phyloP scores from a whole-genome alignment of 176 grass and related monocot species.

The Cenchrus americanus region DNA sequence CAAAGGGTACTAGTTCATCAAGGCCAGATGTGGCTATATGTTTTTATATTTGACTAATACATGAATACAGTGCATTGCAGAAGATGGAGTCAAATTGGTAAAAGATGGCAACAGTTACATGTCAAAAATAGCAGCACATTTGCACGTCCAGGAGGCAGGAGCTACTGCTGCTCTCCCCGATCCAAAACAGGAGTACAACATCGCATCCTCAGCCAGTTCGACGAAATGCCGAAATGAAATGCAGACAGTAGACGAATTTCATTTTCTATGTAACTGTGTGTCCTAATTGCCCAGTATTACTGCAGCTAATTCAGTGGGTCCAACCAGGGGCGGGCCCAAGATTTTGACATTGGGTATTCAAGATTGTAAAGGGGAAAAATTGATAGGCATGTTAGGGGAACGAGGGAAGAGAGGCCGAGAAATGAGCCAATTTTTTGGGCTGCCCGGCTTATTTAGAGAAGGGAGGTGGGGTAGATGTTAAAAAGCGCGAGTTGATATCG shows the following conservation, averaged over 20 bases:
- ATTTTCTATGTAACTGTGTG: background rate
- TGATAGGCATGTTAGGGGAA: too few species aligned
- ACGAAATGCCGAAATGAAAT: constrained; percentile 34
- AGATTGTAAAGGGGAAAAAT: too few species aligned
- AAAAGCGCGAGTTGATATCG: too few species aligned
- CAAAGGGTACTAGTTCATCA: background rate
- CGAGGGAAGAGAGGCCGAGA: too few species aligned
- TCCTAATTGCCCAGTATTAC: background rate
- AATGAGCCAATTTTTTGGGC: too few species aligned
- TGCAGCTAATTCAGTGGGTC: background rate
- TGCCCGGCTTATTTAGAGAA: too few species aligned
- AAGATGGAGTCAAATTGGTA: constrained; percentile 7
- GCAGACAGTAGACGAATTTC: background rate
- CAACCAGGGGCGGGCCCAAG: too few species aligned
- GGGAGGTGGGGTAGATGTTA: too few species aligned
- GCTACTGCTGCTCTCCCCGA: background rate
- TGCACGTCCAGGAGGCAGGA: background rate
- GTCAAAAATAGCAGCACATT: background rate
- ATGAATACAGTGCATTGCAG: background rate
- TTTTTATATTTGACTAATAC: background rate
- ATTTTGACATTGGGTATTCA: too few species aligned
- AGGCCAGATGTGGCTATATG: background rate
- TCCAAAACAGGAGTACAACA: background rate
- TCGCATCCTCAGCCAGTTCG: background rate
- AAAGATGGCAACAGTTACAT: background rate